These are phyloP conservation scores for Platismatia glauca DNA, from an alignment of 495 filamentous ascomycete genomes.

Conservation along the genomic window DNA sequence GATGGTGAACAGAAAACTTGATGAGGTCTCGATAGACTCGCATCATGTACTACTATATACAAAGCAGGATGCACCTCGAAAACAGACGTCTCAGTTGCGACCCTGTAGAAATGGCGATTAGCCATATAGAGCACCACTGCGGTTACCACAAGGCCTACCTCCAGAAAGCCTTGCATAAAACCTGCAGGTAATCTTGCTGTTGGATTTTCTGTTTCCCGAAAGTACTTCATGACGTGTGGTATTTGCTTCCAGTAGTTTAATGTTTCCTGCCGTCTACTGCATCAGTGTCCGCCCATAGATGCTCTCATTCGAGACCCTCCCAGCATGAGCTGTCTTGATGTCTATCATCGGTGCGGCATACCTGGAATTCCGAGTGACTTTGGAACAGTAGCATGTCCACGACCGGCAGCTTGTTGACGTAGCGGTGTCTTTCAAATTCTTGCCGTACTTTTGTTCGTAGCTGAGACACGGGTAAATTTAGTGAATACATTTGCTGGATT, in stretches of 20 bases:
- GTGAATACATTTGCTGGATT: conserved; percentile 89
- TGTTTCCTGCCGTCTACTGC: conserved; percentile 58
- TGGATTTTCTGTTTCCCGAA: conserved; percentile 79
- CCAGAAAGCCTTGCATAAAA: conserved; percentile 89
- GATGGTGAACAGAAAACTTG: conserved; percentile 34
- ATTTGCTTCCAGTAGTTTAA: conserved; percentile 99
- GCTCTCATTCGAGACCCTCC: background rate
- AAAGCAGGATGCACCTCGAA: background rate
- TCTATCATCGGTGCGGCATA: conserved; percentile 23
- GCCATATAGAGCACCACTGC: background rate
- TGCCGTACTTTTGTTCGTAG: conserved; percentile 92
- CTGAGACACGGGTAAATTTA: conserved; percentile 76
- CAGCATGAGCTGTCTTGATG: background rate
- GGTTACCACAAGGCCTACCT: conserved; percentile 42
- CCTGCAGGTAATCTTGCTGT: conserved; percentile 67
- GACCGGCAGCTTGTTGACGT: conserved; percentile 75
- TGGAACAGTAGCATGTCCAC: conserved; percentile 84
- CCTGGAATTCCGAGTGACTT: conserved; percentile 85
- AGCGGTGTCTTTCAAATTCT: conserved; percentile 94
- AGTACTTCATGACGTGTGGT: conserved; percentile 94
- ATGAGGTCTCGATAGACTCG: background rate
- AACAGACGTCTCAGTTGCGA: conserved; percentile 20
- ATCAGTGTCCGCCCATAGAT: background rate
- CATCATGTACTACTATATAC: conserved; percentile 11
- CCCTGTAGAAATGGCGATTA: conserved; percentile 14